Conservation (phyloP, 2,329 filamentous ascomycete species). For the Talaromyces sp. region DNA sequence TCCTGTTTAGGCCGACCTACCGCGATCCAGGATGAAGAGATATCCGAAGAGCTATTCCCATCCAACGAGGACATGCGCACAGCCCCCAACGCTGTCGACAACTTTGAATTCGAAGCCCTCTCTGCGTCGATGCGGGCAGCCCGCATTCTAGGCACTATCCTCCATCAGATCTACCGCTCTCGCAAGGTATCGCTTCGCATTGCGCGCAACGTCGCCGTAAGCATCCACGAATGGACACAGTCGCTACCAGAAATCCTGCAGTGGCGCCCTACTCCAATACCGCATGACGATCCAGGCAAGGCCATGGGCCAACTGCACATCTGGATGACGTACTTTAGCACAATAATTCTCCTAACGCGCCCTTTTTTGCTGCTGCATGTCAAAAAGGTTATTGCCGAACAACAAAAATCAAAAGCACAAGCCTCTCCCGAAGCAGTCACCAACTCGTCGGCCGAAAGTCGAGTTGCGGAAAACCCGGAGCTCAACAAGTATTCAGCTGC, state of each 20-base stretch:
- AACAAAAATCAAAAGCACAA: conserved; percentile 2
- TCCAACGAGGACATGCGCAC: conserved; percentile 7
- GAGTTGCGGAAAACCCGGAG: conserved; percentile 13
- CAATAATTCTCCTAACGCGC: conserved; percentile 57
- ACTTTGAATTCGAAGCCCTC: conserved; percentile 40
- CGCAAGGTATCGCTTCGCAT: conserved; percentile 54
- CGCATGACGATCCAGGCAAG: conserved; percentile 39
- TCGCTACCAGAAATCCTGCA: conserved; percentile 46
- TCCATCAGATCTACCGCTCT: conserved; percentile 57
- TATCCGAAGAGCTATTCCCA: conserved; percentile 46
- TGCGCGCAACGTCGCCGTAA: conserved; percentile 53
- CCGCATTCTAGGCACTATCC: conserved; percentile 52
- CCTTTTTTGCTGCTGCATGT: conserved; percentile 44
- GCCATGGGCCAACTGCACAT: conserved; percentile 58
- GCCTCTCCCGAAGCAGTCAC: conserved; percentile 10
- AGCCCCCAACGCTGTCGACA: conserved; percentile 11
- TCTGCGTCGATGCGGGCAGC: conserved; percentile 55
- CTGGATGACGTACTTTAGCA: conserved; percentile 58
- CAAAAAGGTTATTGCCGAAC: conserved; percentile 14
- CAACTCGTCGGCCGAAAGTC: conserved; percentile 13
- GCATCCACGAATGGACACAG: conserved; percentile 49
- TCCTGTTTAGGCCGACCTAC: conserved; percentile 58
- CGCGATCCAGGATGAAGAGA: conserved; percentile 59
- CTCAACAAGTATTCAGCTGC: conserved; percentile 40
- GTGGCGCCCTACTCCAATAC: conserved; percentile 45